Evolutionary conservation across 106 monocot genomes (phyloP).

Genomic region (Phalaenopsis aphrodite): DNA sequence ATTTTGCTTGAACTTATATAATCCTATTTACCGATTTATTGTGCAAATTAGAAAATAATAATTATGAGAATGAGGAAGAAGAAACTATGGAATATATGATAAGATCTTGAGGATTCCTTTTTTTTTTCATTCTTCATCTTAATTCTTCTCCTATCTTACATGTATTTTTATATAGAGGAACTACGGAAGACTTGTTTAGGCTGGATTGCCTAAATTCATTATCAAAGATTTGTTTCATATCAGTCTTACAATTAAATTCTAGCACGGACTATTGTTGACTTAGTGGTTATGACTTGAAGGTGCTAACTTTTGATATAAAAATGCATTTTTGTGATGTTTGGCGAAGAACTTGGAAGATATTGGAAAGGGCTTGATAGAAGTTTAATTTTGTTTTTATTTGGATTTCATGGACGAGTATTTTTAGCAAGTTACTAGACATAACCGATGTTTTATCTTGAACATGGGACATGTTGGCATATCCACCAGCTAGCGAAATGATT

Average conservation of each 20-base stretch:
- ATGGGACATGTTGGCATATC: background rate
- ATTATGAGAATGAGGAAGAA: background rate
- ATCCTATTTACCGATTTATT: background rate
- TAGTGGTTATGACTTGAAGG: background rate
- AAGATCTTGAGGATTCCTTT: background rate
- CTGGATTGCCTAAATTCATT: background rate
- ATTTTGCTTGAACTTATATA: background rate
- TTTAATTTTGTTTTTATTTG: background rate
- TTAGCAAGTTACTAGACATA: background rate
- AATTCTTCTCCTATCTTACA: background rate
- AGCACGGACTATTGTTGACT: background rate
- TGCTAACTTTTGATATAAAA: background rate
- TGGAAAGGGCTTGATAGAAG: background rate
- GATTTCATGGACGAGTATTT: background rate
- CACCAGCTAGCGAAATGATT: background rate
- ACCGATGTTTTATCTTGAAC: background rate
- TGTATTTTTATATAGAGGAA: background rate
- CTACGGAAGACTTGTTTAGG: background rate
- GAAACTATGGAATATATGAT: background rate
- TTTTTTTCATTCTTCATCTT: background rate
- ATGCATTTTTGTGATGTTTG: background rate
- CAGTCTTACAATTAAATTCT: background rate
- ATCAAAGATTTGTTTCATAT: background rate
- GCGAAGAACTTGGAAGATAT: background rate
- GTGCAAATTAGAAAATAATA: background rate